phyloP scores from a whole-genome alignment of 768 basidiomycete species.

The Rhodocollybia butyracea region DNA sequence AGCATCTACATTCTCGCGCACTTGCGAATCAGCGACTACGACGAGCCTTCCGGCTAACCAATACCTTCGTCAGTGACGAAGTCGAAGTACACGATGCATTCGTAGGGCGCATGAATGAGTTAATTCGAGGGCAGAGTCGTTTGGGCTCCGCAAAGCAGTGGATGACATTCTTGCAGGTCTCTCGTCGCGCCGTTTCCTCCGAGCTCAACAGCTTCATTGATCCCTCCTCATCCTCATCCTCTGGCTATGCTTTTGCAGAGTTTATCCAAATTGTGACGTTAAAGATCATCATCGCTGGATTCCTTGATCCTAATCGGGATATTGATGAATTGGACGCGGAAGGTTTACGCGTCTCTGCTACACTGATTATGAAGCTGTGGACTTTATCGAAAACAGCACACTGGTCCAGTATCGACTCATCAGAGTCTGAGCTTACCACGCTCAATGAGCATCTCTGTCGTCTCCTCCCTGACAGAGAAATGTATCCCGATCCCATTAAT shows the following conservation, averaged over 20 bases:
- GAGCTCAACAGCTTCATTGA: not conserved
- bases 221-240: conserved; percentile 9
- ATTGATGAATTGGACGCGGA: conserved; percentile 23
- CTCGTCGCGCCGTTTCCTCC: conserved; percentile 25
- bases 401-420: conserved; percentile 16
- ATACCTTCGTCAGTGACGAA: conserved; percentile 49
- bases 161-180: conserved; percentile 27
- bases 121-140: conserved; percentile 23
- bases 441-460: conserved; percentile 29
- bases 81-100: conserved; percentile 32
- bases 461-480: conserved; percentile 35
- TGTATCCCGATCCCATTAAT: conserved; percentile 41
- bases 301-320: conserved; percentile 32
- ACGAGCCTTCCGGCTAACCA: conserved; percentile 35
- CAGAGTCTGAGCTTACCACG: conserved; percentile 1
- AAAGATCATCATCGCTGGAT: conserved; percentile 36
- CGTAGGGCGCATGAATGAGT: conserved; percentile 21
- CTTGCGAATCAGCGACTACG: conserved; percentile 32
- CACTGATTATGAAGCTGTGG: conserved; percentile 46
- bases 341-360: conserved; percentile 34
- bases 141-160: conserved; percentile 23
- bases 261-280: conserved; percentile 46
- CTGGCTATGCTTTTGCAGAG: conserved; percentile 31
- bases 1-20: conserved; percentile 29
- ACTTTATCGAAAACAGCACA: conserved; percentile 33